phyloP scores from a whole-genome alignment of 1,284 basidiomycete genomes.

The Irpex sp. region DNA sequence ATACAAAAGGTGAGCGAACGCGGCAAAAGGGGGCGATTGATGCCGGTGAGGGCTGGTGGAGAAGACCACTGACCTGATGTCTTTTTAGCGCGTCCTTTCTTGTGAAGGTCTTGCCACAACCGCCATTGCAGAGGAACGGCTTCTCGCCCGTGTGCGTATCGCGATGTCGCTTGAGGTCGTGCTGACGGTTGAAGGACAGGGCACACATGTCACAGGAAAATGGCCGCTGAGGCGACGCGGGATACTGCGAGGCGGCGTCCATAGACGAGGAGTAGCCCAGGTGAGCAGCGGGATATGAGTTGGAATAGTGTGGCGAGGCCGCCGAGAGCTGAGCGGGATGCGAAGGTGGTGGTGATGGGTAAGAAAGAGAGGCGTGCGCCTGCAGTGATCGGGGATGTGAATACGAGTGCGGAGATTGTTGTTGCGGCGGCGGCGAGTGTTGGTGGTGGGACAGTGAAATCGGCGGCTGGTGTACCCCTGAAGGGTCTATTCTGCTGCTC shows the following conservation, averaged over 20 bases:
- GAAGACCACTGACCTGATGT: conserved; percentile 55
- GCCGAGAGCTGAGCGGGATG: conserved; percentile 25
- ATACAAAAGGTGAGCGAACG: not conserved
- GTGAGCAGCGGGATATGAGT: conserved; percentile 12
- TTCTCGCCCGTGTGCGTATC: conserved; percentile 81
- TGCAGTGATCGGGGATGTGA: not conserved
- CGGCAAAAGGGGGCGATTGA: not conserved
- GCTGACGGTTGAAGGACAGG: conserved; percentile 78
- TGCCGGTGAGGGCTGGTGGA: not conserved
- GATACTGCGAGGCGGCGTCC: conserved; percentile 43
- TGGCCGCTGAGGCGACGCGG: conserved; percentile 63
- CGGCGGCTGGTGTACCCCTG: conserved; percentile 16
- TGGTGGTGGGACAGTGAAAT: conserved; percentile 16
- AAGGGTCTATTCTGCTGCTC: not conserved
- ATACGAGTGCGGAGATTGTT: conserved; percentile 11
- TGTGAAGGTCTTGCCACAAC: conserved; percentile 80
- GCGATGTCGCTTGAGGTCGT: conserved; percentile 76
- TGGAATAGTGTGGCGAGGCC: conserved; percentile 46
- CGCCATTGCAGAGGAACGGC: conserved; percentile 75
- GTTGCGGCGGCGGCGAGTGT: conserved; percentile 9
- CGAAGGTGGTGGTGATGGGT: not conserved
- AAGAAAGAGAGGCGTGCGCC: not conserved
- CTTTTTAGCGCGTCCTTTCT: conserved; percentile 79
- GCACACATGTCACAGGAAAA: conserved; percentile 76
- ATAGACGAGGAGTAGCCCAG: conserved; percentile 22